A percentile compares a stretch with the other conserved stretches of the same genome.
These are phyloP conservation scores for Haberlea rhodopensis DNA, from an alignment of 257 asterid genomes.

Conservation along the genomic window DNA sequence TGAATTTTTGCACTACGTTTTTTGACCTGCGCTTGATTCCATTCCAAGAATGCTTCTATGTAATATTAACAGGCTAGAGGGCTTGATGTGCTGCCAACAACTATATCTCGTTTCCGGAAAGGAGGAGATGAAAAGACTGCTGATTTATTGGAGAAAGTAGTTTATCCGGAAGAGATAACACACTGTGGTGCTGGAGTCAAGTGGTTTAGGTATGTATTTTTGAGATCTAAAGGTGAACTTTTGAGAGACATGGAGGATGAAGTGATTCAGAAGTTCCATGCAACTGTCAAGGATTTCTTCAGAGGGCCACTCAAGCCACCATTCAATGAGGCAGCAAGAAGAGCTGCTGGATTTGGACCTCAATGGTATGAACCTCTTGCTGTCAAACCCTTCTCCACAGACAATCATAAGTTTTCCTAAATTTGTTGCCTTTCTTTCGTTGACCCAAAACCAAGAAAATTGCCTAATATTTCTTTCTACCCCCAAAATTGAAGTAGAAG, in stretches of 20 bases:
- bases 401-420: neutral
- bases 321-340: constrained; percentile 81
- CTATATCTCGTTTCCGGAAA: constrained; percentile 83
- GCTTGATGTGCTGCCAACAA: constrained; percentile 90
- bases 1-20: neutral
- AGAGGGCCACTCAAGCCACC: constrained; percentile 94
- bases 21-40: constrained; percentile 14
- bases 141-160: constrained; percentile 66
- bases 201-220: constrained; percentile 78
- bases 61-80: constrained; percentile 73
- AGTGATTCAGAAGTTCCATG: constrained; percentile 71
- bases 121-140: constrained; percentile 89
- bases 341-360: constrained; percentile 87
- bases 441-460: no score
- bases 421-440: no score
- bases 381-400: constrained; percentile 37
- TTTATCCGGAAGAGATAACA: constrained; percentile 91
- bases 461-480: no score
- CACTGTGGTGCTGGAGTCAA: constrained; percentile 93
- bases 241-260: constrained; percentile 26
- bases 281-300: constrained; percentile 60
- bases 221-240: constrained; percentile 38
- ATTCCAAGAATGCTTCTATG: constrained; percentile 1
- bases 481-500: no score
- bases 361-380: constrained; percentile 95